Conservation (phyloP, 768 basidiomycete species). For the Rhodotorula kratochvilovae region DNA sequence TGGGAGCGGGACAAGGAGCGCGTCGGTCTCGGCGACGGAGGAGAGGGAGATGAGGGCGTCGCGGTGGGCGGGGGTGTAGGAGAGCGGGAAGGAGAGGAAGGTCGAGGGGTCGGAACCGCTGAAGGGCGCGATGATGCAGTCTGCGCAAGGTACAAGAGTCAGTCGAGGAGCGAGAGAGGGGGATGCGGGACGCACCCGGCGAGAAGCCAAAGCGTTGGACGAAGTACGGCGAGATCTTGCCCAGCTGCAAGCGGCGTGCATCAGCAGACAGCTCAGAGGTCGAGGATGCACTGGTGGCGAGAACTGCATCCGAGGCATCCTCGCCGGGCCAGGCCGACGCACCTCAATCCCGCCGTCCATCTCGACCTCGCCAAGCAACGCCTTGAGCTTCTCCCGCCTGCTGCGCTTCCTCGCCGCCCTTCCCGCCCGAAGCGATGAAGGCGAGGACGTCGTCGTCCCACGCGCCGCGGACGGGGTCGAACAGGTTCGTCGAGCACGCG, state of each 20-base stretch:
- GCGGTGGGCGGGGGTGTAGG: background rate
- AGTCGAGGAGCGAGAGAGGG: too few species aligned
- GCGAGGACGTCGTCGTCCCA: slow-evolving; percentile 25
- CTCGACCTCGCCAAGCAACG: slow-evolving; percentile 6
- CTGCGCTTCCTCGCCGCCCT: background rate
- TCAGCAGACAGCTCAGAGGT: too few species aligned
- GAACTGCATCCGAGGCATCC: too few species aligned
- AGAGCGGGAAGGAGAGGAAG: slow-evolving; percentile 26
- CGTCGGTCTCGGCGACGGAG: slow-evolving; percentile 12
- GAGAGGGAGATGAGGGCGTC: slow-evolving; percentile 30
- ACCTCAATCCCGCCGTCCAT: slow-evolving; percentile 9
- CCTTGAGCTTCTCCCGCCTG: background rate
- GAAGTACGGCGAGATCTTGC: slow-evolving; percentile 24
- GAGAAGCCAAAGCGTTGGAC: slow-evolving; percentile 28
- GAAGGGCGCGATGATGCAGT: slow-evolving; percentile 30
- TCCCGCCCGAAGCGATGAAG: slow-evolving; percentile 4
- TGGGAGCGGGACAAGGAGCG: background rate
- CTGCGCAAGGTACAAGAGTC: slow-evolving; percentile 2
- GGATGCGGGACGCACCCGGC: background rate
- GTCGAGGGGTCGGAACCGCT: slow-evolving; percentile 1
- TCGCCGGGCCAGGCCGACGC: background rate
- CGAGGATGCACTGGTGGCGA: too few species aligned
- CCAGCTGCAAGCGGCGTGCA: slow-evolving; percentile 6
- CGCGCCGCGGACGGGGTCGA: background rate
- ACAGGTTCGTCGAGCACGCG: slow-evolving; percentile 20